phyloP scores from a whole-genome alignment of 495 filamentous ascomycete species.

The Hyphodiscus hymeniophilus region DNA sequence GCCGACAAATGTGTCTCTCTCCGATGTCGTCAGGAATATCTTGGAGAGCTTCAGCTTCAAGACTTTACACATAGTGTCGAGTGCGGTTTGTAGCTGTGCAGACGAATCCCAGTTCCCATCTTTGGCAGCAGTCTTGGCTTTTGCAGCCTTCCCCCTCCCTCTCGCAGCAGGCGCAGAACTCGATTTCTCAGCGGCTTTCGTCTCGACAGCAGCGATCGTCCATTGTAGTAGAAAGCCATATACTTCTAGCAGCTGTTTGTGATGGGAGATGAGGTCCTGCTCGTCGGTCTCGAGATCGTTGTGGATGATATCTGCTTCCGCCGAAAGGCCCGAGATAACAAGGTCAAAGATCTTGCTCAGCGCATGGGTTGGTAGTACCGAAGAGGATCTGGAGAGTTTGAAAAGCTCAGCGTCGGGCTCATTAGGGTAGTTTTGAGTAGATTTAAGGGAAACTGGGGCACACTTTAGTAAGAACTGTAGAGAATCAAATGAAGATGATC shows the following conservation, averaged over 20 bases:
- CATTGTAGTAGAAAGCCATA: constrained; percentile 94
- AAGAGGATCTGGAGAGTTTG: constrained; percentile 67
- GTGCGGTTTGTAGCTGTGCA: constrained; percentile 73
- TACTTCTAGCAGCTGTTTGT: constrained; percentile 87
- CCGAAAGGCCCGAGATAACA: constrained; percentile 85
- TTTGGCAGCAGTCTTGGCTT: constrained; percentile 56
- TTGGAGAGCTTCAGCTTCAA: constrained; percentile 85
- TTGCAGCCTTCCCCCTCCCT: constrained; percentile 68
- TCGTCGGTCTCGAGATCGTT: constrained; percentile 86
- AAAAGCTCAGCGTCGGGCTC: constrained; percentile 42
- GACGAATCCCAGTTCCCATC: constrained; percentile 85
- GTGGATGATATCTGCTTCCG: constrained; percentile 79
- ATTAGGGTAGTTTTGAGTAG: constrained; percentile 28
- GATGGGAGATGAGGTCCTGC: constrained; percentile 73
- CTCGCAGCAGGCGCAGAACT: constrained; percentile 58
- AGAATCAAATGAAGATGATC: constrained; percentile 75
- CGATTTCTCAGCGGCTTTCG: constrained; percentile 85
- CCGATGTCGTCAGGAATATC: constrained; percentile 94
- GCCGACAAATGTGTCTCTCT: constrained; percentile 87
- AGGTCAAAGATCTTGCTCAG: constrained; percentile 92
- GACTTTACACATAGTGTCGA: constrained; percentile 93
- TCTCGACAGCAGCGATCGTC: constrained; percentile 86
- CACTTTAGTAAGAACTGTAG: constrained; percentile 96
- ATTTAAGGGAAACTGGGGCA: constrained; percentile 54
- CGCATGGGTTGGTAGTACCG: constrained; percentile 66